Percentiles rank a stretch among this genome's conserved stretches.
These are phyloP conservation scores for Phaeosphaeriaceae sp. DNA, from an alignment of 2,329 filamentous ascomycete species.

Conservation along the genomic window DNA sequence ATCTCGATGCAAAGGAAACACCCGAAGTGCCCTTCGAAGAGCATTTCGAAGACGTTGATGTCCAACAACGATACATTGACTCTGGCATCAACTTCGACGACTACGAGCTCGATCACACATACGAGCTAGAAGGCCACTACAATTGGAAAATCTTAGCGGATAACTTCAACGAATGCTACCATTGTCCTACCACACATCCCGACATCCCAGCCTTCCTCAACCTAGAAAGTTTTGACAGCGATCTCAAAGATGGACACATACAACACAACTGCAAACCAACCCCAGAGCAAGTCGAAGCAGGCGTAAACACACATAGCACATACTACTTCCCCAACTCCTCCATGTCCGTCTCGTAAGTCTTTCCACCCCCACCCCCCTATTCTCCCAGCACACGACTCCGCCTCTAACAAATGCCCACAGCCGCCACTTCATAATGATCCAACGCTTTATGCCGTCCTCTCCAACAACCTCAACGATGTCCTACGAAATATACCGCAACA, in stretches of 20 bases:
- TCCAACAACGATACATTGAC: conserved; percentile 24
- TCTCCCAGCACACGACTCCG: neutral
- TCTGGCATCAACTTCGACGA: conserved; percentile 23
- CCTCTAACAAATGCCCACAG: conserved; percentile 3
- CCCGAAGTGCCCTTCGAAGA: conserved; percentile 25
- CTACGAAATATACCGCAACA: conserved; percentile 68
- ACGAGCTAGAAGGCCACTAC: conserved; percentile 29
- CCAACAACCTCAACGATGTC: conserved; percentile 59
- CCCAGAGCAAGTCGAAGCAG: conserved; percentile 20
- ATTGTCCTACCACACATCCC: conserved; percentile 65
- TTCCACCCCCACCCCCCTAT: too few relatives aligned
- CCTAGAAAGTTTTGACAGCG: conserved; percentile 57
- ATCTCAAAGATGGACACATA: conserved; percentile 30
- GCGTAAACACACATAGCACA: conserved; percentile 31
- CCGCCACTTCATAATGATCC: conserved; percentile 65
- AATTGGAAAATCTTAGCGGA: conserved; percentile 50
- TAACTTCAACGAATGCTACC: conserved; percentile 71
- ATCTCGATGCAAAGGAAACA: conserved; percentile 30
- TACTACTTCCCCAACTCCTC: conserved; percentile 37
- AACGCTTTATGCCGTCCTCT: conserved; percentile 63
- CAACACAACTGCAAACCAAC: conserved; percentile 32
- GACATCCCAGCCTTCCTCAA: conserved; percentile 63
- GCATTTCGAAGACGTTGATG: conserved; percentile 30
- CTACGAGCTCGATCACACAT: conserved; percentile 33
- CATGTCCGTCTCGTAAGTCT: conserved; percentile 26